phyloP scores from a whole-genome alignment of 805 yeast genomes.

The Ogataea thermomethanolica region DNA sequence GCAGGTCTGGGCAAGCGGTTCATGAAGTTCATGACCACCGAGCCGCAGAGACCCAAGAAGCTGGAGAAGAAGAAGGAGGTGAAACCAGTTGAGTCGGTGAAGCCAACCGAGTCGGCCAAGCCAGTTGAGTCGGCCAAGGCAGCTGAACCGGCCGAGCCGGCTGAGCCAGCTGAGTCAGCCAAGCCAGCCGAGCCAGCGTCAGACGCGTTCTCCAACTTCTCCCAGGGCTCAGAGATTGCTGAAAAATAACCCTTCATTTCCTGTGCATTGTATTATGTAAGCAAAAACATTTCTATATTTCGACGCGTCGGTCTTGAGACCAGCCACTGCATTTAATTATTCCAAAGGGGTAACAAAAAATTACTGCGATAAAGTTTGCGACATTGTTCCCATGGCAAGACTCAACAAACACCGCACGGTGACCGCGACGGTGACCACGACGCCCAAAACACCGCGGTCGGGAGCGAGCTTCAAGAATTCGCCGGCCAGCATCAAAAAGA shows the following conservation, averaged over 20 bases:
- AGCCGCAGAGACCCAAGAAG: constrained; percentile 21
- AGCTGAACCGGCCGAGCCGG: constrained; percentile 6
- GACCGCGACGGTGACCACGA: constrained; percentile 14
- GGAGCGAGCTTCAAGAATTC: constrained; percentile 15
- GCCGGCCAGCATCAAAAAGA: constrained; percentile 12
- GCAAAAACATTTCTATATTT: neutral
- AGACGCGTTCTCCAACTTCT: constrained; percentile 40
- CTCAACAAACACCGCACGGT: constrained; percentile 19
- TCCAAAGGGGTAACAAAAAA: constrained; percentile 12
- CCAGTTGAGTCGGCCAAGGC: constrained; percentile 12
- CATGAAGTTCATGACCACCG: constrained; percentile 21
- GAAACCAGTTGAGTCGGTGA: constrained; percentile 5
- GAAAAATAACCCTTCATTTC: constrained; percentile 11
- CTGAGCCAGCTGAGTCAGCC: neutral
- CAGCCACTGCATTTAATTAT: constrained; percentile 14
- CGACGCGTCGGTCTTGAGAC: constrained; percentile 10
- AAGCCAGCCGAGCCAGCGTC: constrained; percentile 11
- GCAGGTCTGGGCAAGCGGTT: constrained; percentile 21
- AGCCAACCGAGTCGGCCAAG: neutral
- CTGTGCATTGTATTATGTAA: constrained; percentile 10
- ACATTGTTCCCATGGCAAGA: constrained; percentile 20
- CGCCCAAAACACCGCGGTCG: constrained; percentile 18
- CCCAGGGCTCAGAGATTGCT: constrained; percentile 40
- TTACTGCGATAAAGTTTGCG: constrained; percentile 6
- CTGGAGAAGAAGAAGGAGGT: constrained; percentile 9